phyloP scores from a whole-genome alignment of 495 filamentous ascomycete species.

The Annulohypoxylon maeteangense region DNA sequence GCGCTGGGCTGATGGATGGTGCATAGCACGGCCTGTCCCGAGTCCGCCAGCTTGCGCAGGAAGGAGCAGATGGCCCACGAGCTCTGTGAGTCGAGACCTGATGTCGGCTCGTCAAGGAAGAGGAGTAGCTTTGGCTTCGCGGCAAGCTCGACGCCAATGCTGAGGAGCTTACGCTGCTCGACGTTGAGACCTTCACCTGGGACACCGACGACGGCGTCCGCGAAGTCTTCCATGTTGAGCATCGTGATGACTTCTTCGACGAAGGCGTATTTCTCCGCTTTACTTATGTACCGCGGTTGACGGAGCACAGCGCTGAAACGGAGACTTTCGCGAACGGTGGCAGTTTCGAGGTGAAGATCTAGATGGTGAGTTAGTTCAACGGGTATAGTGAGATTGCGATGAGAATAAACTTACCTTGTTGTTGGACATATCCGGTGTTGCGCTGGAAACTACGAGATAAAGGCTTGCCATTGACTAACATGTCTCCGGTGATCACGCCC shows the following conservation, averaged over 20 bases:
- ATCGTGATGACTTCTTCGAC: constrained; percentile 82
- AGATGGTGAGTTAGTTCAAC: not conserved
- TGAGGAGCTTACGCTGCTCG: constrained; percentile 84
- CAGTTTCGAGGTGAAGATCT: constrained; percentile 55
- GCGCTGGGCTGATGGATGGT: constrained; percentile 15
- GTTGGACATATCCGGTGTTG: constrained; percentile 11
- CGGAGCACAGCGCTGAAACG: constrained; percentile 75
- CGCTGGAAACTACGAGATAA: constrained; percentile 5
- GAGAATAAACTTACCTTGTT: not conserved
- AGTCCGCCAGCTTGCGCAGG: constrained; percentile 4
- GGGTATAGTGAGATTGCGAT: not conserved
- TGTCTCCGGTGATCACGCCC: constrained; percentile 11
- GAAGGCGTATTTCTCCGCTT: constrained; percentile 73
- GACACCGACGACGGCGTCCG: constrained; percentile 78
- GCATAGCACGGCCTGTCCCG: constrained; percentile 2
- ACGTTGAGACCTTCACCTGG: constrained; percentile 82
- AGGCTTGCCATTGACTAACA: constrained; percentile 13
- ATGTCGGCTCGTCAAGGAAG: constrained; percentile 55
- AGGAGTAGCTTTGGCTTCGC: constrained; percentile 84
- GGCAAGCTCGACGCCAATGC: constrained; percentile 87
- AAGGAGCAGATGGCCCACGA: constrained; percentile 13
- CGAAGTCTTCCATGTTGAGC: constrained; percentile 77
- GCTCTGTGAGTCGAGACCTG: constrained; percentile 10
- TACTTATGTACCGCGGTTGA: constrained; percentile 68
- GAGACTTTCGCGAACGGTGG: constrained; percentile 80